Percentiles rank a stretch among this genome's conserved stretches.
Conservation (phyloP, 1,284 basidiomycete genomes). For the Coniophora puteana region DNA sequence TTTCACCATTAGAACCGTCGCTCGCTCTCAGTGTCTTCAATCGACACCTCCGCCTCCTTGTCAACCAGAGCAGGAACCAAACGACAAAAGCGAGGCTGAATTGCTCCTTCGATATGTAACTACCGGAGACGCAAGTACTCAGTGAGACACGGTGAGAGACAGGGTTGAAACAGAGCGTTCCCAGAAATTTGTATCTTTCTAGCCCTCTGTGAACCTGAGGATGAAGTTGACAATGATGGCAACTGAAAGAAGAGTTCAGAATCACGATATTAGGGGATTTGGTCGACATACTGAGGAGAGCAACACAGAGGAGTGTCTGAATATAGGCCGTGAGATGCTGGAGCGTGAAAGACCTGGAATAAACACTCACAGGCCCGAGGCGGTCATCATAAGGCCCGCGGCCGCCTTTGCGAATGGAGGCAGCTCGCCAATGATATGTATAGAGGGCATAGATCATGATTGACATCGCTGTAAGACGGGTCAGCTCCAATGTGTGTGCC, state of each 20-base stretch:
- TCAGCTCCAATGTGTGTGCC: conserved; percentile 10
- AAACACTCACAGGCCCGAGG: conserved; percentile 68
- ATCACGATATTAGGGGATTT: background rate
- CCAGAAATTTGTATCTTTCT: conserved; percentile 5
- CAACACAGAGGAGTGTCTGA: conserved; percentile 84
- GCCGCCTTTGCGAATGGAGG: conserved; percentile 88
- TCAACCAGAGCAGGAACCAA: conserved; percentile 49
- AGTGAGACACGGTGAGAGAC: conserved; percentile 1
- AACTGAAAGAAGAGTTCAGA: conserved; percentile 40
- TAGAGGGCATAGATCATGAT: conserved; percentile 96
- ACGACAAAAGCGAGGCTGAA: conserved; percentile 51
- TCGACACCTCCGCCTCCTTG: conserved; percentile 56
- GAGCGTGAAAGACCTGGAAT: conserved; percentile 5
- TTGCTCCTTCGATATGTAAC: conserved; percentile 5
- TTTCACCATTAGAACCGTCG: conserved; percentile 42
- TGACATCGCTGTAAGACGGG: conserved; percentile 69
- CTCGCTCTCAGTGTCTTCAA: conserved; percentile 61
- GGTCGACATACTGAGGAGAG: conserved; percentile 68
- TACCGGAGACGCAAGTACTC: too few species aligned
- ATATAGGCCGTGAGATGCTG: conserved; percentile 10
- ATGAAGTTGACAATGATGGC: conserved; percentile 91
- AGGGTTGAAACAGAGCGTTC: background rate
- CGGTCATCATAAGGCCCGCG: conserved; percentile 97
- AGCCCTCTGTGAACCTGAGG: conserved; percentile 61
- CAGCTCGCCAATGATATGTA: conserved; percentile 95